Base-by-base conservation (phyloP, 768 basidiomycete genomes). In the Tubosaeta sp. region DNA sequence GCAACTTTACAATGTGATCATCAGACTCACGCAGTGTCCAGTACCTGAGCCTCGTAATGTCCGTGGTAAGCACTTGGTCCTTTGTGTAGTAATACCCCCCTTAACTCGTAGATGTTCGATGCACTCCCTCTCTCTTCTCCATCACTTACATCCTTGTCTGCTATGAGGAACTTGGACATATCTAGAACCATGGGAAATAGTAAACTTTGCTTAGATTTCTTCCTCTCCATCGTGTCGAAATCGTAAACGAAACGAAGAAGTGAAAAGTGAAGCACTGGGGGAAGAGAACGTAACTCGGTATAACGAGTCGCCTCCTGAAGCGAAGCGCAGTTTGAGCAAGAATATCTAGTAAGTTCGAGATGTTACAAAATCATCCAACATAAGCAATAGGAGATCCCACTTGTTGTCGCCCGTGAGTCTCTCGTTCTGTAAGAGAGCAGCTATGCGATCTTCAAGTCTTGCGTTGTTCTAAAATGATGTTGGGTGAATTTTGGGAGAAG, bases 191-290 rank as follows among this genome's bases (percentile, higher is more conserved):
- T 73, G 0, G 94, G 93, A 67, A 92, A 97, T n/a, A 77, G 72
- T 38, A 97, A 82, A 29, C 74, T 69, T 53, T 90, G 79, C 66
- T 93, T 93, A 47, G 84, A 86, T 71, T 98, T 98, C 69, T 84
- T 90, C 55, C 95, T 82, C 59, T 87, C 83, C 76, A 86, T 81
- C 0, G 84, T 82, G 21, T 81, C 70, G 30, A 85, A 58, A 69
- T 94, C 90, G 60, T 87, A 98, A 25, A 90, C 83, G 68, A 98
- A 98, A n/a, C 95, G 89, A 49, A 95, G 78, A 46, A 97, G 70
- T 19, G 93, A 93, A 60, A 98, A 86, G 68, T 98, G 91, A 2
- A 97, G 76, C 6, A 94, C 86, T 0, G 91, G 90, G 2, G 95
- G 95, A 6, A 96, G 76, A 46, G 76, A 64, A 22, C 75, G 76